Evolutionary conservation across 495 filamentous ascomycete genomes (phyloP).

Genomic region (Lophium mytilinum): DNA sequence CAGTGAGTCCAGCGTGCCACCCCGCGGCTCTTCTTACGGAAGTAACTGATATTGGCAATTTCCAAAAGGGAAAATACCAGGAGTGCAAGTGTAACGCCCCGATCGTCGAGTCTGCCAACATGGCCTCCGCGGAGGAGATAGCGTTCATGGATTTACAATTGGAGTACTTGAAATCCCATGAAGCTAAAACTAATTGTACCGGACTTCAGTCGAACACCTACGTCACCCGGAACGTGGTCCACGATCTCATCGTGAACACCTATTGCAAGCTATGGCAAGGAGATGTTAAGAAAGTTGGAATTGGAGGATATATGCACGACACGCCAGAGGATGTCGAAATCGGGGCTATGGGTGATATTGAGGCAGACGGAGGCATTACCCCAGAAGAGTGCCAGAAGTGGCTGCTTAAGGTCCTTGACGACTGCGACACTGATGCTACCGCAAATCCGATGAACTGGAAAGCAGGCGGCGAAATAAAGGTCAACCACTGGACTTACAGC

Average conservation of each 20-base stretch:
- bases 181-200: too few relatives aligned
- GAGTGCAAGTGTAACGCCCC: too few relatives aligned
- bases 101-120: too few relatives aligned
- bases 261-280: neutral
- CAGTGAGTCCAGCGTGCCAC: too few relatives aligned
- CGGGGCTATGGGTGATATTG: neutral
- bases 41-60: too few relatives aligned
- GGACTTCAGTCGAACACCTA: neutral
- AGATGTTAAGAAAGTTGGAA: neutral
- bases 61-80: too few relatives aligned
- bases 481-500: slow-evolving; percentile 2
- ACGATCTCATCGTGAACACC: neutral
- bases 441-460: slow-evolving; percentile 10
- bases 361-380: neutral
- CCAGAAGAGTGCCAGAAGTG: slow-evolving; percentile 6
- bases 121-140: too few relatives aligned
- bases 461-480: slow-evolving; percentile 1
- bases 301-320: neutral
- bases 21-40: too few relatives aligned
- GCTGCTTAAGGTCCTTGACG: slow-evolving; percentile 2
- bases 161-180: too few relatives aligned
- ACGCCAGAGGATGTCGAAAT: slow-evolving; percentile 7
- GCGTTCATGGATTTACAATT: too few relatives aligned
- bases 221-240: neutral
- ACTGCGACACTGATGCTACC: neutral